These are phyloP conservation scores for Pythium sp. DNA, from an alignment of 352 stramenopile genomes.

Conservation along the genomic window DNA sequence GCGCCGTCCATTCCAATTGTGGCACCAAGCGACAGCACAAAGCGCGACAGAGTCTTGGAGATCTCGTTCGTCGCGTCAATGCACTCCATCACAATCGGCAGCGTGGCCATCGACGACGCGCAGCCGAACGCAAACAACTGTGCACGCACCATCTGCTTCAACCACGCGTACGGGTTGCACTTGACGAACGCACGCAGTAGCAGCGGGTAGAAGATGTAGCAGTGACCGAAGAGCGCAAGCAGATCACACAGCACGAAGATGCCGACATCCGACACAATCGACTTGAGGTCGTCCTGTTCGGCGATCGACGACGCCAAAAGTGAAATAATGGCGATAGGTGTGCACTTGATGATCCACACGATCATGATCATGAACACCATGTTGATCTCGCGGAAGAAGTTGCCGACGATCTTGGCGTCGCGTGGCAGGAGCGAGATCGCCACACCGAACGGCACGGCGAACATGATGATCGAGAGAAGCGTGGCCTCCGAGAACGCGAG, in stretches of 20 bases:
- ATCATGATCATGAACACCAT: conserved; percentile 46
- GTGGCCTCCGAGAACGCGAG: conserved; percentile 30
- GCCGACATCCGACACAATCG: too few relatives aligned
- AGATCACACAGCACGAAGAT: conserved; percentile 23
- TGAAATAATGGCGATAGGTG: conserved; percentile 37
- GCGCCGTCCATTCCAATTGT: conserved; percentile 40
- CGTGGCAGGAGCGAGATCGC: conserved; percentile 17
- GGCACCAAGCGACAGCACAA: conserved; percentile 58
- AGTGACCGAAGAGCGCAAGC: conserved; percentile 15
- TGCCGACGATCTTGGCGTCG: conserved; percentile 15
- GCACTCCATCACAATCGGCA: conserved; percentile 37
- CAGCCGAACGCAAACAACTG: conserved; percentile 37
- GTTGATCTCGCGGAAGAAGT: conserved; percentile 40
- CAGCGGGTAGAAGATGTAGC: conserved; percentile 26
- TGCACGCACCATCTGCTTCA: conserved; percentile 23
- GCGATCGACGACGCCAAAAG: conserved; percentile 33
- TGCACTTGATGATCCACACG: conserved; percentile 40
- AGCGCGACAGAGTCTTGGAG: conserved; percentile 47
- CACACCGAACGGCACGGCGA: conserved; percentile 40
- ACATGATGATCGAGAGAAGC: conserved; percentile 48
- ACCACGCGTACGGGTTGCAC: conserved; percentile 23
- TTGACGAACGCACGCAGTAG: conserved; percentile 22
- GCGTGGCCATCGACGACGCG: conserved; percentile 27
- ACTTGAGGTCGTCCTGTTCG: conserved; percentile 19
- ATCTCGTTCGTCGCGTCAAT: conserved; percentile 59